Base-by-base conservation (phyloP, 2,329 filamentous ascomycete species). In the Emmonsia crescens region DNA sequence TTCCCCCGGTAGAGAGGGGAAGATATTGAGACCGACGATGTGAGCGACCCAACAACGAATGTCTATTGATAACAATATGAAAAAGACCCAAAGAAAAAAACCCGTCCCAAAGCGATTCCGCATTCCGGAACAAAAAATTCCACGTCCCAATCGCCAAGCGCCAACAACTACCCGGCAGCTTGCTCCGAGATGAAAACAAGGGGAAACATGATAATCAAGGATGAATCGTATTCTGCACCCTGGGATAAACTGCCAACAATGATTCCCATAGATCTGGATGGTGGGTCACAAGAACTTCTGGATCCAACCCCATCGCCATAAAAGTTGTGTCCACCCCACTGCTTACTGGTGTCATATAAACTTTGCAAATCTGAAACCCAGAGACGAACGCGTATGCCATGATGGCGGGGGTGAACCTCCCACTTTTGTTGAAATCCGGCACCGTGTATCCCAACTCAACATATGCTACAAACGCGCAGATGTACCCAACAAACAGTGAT, bases 251-350 rank as follows among this genome's bases (percentile, higher is more conserved):
- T 59, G 81, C 77, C 1, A 96, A 80, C 85, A 97, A 88, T 64
- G 84, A 82, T 19, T 85, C 78, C 73, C 93, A 96, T 55, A 97
- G 76, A 64, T 95, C 90, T 0, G 86, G 85, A 73, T 96, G 92
- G 61, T 94, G 86, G 49, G 83, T 80, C 72, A 91, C 87, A 78
- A 96, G 78, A 9, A 93, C 88, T 60, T 78, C 74, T 9, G 83
- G 82, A 71, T 85, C 82, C 82, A 83, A 86, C 1, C 82, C 83
- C 73, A 81, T 81, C 2, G 90, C 91, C 0, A 96, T 90, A 68
- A 96, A 96, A 64, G 96, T 89, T 0, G 92, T 95, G 67, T 96
- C 89, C 65, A 96, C 85, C n/a, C 93, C 93, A 68, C 87, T 92
- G 65, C 87, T 87, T 61, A 97, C 80, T 0, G 93, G 93, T 0